Conservation (phyloP, 2,329 filamentous ascomycete species). For the Didymella arachidicola region DNA sequence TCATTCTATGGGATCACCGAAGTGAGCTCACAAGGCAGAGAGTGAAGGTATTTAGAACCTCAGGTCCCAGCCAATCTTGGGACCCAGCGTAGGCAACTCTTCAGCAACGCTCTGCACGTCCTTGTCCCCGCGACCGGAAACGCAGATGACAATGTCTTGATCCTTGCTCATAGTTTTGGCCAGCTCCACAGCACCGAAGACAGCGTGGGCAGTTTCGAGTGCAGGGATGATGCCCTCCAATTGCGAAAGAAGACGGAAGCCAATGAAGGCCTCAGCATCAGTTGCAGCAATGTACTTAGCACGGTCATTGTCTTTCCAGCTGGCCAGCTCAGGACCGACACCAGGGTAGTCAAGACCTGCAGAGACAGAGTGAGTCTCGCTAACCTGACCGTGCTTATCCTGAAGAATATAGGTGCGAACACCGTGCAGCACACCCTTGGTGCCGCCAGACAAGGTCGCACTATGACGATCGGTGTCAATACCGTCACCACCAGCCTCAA, state of each 20-base stretch:
- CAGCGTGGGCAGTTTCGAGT: slow-evolving; percentile 89
- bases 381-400: slow-evolving; percentile 89
- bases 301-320: slow-evolving; percentile 89
- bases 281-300: slow-evolving; percentile 92
- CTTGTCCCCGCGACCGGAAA: slow-evolving; percentile 95
- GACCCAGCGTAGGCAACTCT: slow-evolving; percentile 85
- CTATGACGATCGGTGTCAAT: slow-evolving; percentile 85
- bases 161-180: slow-evolving; percentile 91
- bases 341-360: slow-evolving; percentile 97
- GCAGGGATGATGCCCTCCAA: slow-evolving; percentile 97
- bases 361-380: slow-evolving; percentile 94
- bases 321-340: slow-evolving; percentile 88
- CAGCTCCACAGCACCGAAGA: slow-evolving; percentile 86
- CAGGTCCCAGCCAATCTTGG: slow-evolving; percentile 80
- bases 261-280: slow-evolving; percentile 86
- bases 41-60: slow-evolving; percentile 51
- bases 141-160: slow-evolving; percentile 90
- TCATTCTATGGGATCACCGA: not conserved
- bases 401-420: slow-evolving; percentile 96
- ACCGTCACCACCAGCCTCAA: slow-evolving; percentile 95
- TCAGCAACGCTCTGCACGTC: slow-evolving; percentile 98
- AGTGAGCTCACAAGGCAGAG: not conserved
- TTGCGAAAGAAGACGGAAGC: slow-evolving; percentile 84
- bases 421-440: slow-evolving; percentile 92
- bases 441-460: slow-evolving; percentile 84